Evolutionary conservation across 495 filamentous ascomycete species (phyloP).

Genomic region (Talaromyces ruber): DNA sequence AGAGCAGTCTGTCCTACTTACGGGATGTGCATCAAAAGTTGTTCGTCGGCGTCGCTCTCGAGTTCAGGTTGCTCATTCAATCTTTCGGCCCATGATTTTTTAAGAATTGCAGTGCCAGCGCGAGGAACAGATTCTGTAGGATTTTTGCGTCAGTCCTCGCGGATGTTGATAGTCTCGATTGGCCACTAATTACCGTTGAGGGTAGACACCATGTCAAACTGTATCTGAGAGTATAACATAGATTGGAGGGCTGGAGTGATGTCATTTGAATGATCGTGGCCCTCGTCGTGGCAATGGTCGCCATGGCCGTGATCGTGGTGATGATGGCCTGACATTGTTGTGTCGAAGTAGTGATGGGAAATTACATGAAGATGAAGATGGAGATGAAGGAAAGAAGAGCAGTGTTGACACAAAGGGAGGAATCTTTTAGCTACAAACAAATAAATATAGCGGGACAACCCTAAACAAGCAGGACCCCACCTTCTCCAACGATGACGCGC

Average conservation of each 20-base stretch:
- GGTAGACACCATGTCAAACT: conserved; percentile 77
- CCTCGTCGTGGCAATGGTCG: conserved; percentile 33
- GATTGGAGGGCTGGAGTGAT: conserved; percentile 81
- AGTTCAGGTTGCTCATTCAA: conserved; percentile 63
- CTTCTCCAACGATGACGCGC: not conserved
- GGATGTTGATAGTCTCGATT: not conserved
- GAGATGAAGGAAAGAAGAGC: not conserved
- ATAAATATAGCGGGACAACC: not conserved
- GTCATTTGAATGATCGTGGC: conserved; percentile 82
- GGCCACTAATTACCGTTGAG: conserved; percentile 51
- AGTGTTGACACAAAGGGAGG: not conserved
- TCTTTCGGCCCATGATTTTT: conserved; percentile 85
- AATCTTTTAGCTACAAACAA: not conserved
- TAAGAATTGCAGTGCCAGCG: conserved; percentile 65
- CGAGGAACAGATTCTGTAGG: conserved; percentile 45
- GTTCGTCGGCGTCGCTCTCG: conserved; percentile 81
- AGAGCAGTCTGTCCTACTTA: conserved; percentile 51
- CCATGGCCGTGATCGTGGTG: conserved; percentile 35
- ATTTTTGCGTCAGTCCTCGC: not conserved
- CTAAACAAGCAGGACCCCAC: not conserved
- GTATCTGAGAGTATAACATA: conserved; percentile 81
- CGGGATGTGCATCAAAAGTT: conserved; percentile 88
- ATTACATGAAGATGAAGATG: not conserved
- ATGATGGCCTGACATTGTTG: conserved; percentile 32
- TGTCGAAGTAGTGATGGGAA: not conserved